Evolutionary conservation across 768 basidiomycete genomes (phyloP).

Genomic region (Tremella fuciformis): DNA sequence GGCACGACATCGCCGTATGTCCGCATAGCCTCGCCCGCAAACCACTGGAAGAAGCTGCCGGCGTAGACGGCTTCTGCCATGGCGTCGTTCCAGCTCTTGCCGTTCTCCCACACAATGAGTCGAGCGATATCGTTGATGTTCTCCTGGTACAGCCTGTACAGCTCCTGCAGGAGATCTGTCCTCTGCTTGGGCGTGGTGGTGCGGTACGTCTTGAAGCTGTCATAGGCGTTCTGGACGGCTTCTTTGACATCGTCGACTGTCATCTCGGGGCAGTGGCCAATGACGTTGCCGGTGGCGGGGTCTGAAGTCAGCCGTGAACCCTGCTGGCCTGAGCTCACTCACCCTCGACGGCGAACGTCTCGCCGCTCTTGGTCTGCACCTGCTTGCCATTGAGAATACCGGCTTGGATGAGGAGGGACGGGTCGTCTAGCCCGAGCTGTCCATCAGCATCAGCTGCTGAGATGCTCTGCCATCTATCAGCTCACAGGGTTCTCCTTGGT

Average conservation of each 20-base stretch:
- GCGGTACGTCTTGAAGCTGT: conserved; percentile 80
- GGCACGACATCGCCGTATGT: conserved; percentile 91
- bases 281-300: conserved; percentile 77
- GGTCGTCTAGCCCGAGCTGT: conserved; percentile 63
- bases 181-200: conserved; percentile 79
- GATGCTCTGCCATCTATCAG: neutral
- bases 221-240: conserved; percentile 76
- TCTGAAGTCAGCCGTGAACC: conserved; percentile 56
- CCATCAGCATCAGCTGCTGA: neutral
- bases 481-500: conserved; percentile 46
- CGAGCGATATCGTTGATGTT: conserved; percentile 81
- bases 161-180: conserved; percentile 76
- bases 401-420: conserved; percentile 69
- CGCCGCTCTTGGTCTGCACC: conserved; percentile 72
- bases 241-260: conserved; percentile 74
- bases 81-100: conserved; percentile 80
- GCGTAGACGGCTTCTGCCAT: conserved; percentile 79
- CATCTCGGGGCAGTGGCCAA: conserved; percentile 89
- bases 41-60: conserved; percentile 38
- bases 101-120: conserved; percentile 89
- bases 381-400: conserved; percentile 81
- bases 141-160: conserved; percentile 73
- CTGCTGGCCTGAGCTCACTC: conserved; percentile 45
- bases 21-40: conserved; percentile 87
- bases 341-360: conserved; percentile 74